Conservation (phyloP, 2,329 filamentous ascomycete species). For the Proliferodiscus dingleyae region DNA sequence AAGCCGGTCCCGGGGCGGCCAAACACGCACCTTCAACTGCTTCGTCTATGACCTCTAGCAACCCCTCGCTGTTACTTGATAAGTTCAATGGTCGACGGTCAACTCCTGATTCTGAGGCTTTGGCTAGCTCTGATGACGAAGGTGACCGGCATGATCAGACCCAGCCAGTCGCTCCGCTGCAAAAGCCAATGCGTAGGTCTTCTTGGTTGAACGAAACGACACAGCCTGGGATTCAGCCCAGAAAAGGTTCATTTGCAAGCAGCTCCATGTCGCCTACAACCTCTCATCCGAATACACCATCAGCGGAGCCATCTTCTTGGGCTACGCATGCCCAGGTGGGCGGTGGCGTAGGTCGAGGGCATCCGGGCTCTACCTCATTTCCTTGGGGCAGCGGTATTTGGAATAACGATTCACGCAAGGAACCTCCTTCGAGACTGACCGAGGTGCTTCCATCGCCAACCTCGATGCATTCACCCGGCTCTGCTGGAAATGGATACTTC, state of each 20-base stretch:
- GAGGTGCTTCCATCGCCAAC: constrained; percentile 75
- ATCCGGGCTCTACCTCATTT: constrained; percentile 45
- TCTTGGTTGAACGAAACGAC: constrained; percentile 85
- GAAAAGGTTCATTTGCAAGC: constrained; percentile 73
- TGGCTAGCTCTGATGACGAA: constrained; percentile 94
- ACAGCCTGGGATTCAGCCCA: constrained; percentile 55
- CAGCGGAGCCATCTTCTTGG: constrained; percentile 59
- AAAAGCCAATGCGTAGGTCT: constrained; percentile 63
- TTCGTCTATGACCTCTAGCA: constrained; percentile 49
- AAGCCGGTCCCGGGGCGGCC: constrained; percentile 14
- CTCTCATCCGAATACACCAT: constrained; percentile 77
- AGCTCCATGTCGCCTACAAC: constrained; percentile 72
- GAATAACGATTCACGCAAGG: constrained; percentile 70
- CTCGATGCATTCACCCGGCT: constrained; percentile 45
- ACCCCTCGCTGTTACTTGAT: constrained; percentile 63
- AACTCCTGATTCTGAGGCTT: constrained; percentile 88
- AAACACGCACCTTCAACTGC: constrained; percentile 45
- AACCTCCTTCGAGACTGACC: constrained; percentile 66
- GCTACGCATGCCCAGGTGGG: constrained; percentile 44
- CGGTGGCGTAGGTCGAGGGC: constrained; percentile 39
- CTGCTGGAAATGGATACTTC: constrained; percentile 38
- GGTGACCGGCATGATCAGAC: constrained; percentile 55
- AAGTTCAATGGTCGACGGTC: constrained; percentile 75
- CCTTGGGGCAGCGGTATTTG: constrained; percentile 79
- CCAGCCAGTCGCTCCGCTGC: constrained; percentile 44